A percentile compares a stretch with the other conserved stretches of the same genome.
These are phyloP conservation scores for Phytophthora fragariae DNA, from an alignment of 352 stramenopile genomes.

Conservation along the genomic window DNA sequence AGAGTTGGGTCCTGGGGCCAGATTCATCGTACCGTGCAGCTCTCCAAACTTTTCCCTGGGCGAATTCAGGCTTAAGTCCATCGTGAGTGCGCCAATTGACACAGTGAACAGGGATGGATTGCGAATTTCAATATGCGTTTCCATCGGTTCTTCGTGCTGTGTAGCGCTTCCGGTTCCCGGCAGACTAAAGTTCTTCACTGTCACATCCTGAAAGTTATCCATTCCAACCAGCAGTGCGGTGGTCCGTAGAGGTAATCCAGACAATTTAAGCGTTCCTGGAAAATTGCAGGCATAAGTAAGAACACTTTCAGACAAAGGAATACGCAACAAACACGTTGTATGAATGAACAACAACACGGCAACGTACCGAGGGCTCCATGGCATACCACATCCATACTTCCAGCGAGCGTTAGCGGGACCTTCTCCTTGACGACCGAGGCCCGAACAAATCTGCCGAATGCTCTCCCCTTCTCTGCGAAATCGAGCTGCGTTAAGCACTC, in stretches of 20 bases:
- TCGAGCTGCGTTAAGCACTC: constrained; percentile 59
- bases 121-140: constrained; percentile 66
- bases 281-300: constrained; percentile 4
- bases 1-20: constrained; percentile 58
- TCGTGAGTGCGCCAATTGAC: constrained; percentile 64
- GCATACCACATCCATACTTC: constrained; percentile 68
- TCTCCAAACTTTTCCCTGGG: constrained; percentile 54
- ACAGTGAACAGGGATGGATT: constrained; percentile 81
- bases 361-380: constrained; percentile 68
- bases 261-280: constrained; percentile 60
- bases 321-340: neutral
- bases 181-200: constrained; percentile 64
- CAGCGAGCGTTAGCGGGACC: constrained; percentile 57
- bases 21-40: constrained; percentile 63
- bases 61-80: constrained; percentile 53
- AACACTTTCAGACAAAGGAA: neutral
- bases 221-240: constrained; percentile 61
- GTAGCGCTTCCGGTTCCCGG: constrained; percentile 51
- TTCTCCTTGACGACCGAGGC: constrained; percentile 59
- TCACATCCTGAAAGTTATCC: constrained; percentile 68
- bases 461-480: constrained; percentile 48
- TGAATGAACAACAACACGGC: neutral
- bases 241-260: constrained; percentile 56
- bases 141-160: constrained; percentile 57
- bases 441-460: constrained; percentile 79